phyloP scores from a whole-genome alignment of 139 green algal genomes.

The Gonium pectorale region DNA sequence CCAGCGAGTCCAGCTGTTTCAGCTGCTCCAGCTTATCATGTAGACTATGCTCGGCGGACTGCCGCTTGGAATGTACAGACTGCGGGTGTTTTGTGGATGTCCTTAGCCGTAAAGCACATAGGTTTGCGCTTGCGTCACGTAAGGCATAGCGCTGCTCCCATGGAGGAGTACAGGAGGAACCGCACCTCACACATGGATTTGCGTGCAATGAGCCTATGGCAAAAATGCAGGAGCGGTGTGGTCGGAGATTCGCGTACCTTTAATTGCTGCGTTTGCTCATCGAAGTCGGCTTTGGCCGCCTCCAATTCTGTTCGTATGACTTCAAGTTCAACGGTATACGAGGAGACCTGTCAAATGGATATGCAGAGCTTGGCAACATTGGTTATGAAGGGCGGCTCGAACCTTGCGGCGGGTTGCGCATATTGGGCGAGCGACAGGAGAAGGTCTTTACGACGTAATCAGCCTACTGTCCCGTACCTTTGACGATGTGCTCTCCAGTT shows the following conservation, averaged over 20 bases:
- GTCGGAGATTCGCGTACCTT: no score
- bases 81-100: no score
- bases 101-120: no score
- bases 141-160: no score
- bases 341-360: conserved; percentile 1
- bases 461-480: not conserved
- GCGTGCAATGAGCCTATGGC: no score
- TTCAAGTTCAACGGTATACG: conserved; percentile 15
- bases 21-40: conserved; percentile 8
- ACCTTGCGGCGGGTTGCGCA: not conserved
- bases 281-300: not conserved
- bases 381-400: not conserved
- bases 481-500: not conserved
- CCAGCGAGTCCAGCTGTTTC: not conserved
- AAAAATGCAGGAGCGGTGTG: no score
- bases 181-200: no score
- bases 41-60: not conserved
- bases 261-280: not conserved
- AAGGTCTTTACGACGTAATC: no score
- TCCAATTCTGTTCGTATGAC: conserved; percentile 1
- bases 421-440: not conserved
- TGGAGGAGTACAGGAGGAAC: no score
- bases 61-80: not conserved
- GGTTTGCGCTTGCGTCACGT: no score
- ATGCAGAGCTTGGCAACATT: no score